Evolutionary conservation across 192 early-diverging fungal genomes (phyloP).

Genomic region (Entomortierella beljakovae): DNA sequence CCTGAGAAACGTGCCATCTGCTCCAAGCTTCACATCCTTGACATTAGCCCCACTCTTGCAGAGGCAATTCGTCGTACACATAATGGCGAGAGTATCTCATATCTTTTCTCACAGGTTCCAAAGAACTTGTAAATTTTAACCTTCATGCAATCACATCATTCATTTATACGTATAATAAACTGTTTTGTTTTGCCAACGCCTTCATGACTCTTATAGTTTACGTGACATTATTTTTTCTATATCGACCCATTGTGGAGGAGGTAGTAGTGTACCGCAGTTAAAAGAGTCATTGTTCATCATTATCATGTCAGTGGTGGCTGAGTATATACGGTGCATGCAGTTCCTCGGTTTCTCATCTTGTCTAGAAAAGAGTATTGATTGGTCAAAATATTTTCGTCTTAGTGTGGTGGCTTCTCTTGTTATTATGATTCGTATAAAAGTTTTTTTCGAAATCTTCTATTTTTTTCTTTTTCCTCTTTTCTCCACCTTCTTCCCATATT

Average conservation of each 20-base stretch:
- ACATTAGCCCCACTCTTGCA: conserved; percentile 90
- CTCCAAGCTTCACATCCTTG: conserved; percentile 86
- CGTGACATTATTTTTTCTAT: no score
- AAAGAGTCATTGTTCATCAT: background rate
- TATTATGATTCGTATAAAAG: conserved; percentile 8
- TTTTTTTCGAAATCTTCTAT: conserved; percentile 11
- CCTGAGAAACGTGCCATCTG: conserved; percentile 75
- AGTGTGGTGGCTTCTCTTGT: background rate
- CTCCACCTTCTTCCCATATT: background rate
- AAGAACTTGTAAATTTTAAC: conserved; percentile 51
- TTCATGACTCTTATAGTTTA: no score
- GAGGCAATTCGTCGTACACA: conserved; percentile 84
- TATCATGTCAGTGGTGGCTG: no score
- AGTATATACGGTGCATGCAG: no score
- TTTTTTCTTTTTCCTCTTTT: conserved; percentile 7
- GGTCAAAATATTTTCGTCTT: background rate
- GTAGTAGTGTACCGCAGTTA: background rate
- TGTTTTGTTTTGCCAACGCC: no score
- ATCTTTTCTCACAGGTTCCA: conserved; percentile 76
- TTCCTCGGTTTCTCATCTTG: background rate
- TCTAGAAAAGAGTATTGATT: no score
- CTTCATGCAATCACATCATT: no score
- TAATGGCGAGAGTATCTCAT: conserved; percentile 94
- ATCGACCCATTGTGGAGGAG: no score
- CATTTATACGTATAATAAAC: no score